A percentile compares a stretch with the other conserved stretches of the same genome.
phyloP scores from a whole-genome alignment of 2,329 filamentous ascomycete genomes.

The Fusarium hostae region DNA sequence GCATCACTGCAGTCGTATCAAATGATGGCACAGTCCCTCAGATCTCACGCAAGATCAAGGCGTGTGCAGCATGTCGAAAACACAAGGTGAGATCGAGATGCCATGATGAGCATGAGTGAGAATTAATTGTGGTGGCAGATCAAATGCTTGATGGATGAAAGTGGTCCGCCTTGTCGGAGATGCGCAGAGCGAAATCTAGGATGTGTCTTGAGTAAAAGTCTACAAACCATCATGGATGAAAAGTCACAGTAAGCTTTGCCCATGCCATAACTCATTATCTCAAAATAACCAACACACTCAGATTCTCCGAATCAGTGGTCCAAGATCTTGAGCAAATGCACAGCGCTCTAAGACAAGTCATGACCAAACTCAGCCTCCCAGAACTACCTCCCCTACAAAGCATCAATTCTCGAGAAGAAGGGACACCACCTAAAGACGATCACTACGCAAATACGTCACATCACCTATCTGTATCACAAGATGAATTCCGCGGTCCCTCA shows the following conservation, averaged over 20 bases:
- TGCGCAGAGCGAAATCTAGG: conserved; percentile 52
- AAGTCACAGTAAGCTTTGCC: conserved; percentile 48
- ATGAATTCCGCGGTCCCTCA: conserved; percentile 41
- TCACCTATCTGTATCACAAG: conserved; percentile 23
- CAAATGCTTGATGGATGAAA: conserved; percentile 55
- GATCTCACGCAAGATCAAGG: conserved; percentile 55
- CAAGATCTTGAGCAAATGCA: conserved; percentile 44
- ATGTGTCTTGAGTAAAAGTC: conserved; percentile 55
- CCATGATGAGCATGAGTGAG: no score
- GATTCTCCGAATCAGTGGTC: conserved; percentile 35
- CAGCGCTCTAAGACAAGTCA: conserved; percentile 39
- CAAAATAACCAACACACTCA: neutral
- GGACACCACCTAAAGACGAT: conserved; percentile 40
- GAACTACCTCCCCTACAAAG: conserved; percentile 40
- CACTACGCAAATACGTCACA: conserved; percentile 7
- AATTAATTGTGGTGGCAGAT: conserved; percentile 45
- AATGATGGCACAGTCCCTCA: conserved; percentile 44
- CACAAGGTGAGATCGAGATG: conserved; percentile 49
- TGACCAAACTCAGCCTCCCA: conserved; percentile 41
- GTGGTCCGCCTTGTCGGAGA: conserved; percentile 52
- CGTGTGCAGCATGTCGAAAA: conserved; percentile 54
- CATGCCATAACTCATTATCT: neutral
- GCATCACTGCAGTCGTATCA: conserved; percentile 14
- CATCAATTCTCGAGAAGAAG: conserved; percentile 38
- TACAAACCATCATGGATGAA: conserved; percentile 56